Base-by-base conservation (phyloP, 176 grass and related monocot species). In the Cenchrus purpureus region DNA sequence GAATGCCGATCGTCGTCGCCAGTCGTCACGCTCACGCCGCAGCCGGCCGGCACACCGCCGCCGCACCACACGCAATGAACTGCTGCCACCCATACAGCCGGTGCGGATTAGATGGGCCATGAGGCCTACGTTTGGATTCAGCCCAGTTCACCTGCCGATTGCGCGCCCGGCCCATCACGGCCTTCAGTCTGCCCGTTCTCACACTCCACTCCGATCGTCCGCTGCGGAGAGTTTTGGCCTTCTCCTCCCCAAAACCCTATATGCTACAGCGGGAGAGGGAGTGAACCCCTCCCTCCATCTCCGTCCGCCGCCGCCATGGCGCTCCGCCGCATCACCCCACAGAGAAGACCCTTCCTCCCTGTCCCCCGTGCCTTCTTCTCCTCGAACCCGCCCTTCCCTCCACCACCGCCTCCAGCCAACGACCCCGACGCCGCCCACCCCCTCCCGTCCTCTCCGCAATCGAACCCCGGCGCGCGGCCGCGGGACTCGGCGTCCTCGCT, bases 291-390 rank as follows among this genome's bases (percentile, higher is more conserved):
- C 48, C 46, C 22, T 37, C 75, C 67, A 5, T 69, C 43, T 62
- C 31, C 57, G 19, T 2, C 84, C 86, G 71, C 78, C 80, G 71
- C 82, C 75, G 74, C 74, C 84, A 90, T 90, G 89, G 89, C 80
- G 75, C 89, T 90, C 68, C 80, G 68, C 68, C 32, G 69, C 61
- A 85, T 92, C 87, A 80, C 42, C 28, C 8, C 65, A 10, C 29
- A 16, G 10, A 80, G 68, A 72, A 82, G 22, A 6, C 66, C 66
- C 37, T 52, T 82, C 31, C 12, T 78, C 73, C 78, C 68, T 25
- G 15, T 16, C 4, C 53, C 69, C 22, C 85, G 80, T 37, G 17
- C 61, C 12, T 84, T 79, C 75, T 87, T 68, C 58, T 86, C 66
- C 13, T 86, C 85, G 14, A 34, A 13, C 53, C 77, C 44, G 12